phyloP scores from a whole-genome alignment of 306 rosid genomes.

The Coriaria nepalensis region DNA sequence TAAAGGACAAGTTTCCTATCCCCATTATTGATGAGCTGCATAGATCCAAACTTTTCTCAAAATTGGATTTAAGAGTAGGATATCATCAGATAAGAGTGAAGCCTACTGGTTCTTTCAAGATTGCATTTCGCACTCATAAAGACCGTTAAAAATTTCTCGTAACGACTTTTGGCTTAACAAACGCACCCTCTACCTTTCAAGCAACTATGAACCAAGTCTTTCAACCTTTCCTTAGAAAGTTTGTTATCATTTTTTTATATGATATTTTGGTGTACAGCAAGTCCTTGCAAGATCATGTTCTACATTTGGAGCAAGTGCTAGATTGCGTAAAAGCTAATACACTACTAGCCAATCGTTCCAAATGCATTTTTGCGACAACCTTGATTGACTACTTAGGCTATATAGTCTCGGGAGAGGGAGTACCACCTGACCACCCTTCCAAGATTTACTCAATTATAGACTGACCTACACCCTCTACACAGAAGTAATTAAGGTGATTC shows the following conservation, averaged over 20 bases:
- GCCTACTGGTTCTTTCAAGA: background rate
- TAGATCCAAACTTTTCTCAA: background rate
- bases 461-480: too few relatives aligned
- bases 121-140: background rate
- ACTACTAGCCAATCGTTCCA: too few relatives aligned
- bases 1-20: background rate
- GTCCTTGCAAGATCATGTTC: too few relatives aligned
- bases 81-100: constrained; percentile 1
- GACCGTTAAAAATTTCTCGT: constrained; percentile 2
- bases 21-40: background rate
- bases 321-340: too few relatives aligned
- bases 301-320: too few relatives aligned
- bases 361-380: too few relatives aligned
- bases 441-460: too few relatives aligned
- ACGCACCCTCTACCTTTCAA: background rate
- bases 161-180: background rate
- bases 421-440: too few relatives aligned
- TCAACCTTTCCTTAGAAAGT: fast-evolving
- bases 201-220: background rate
- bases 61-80: background rate
- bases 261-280: too few relatives aligned
- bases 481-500: too few relatives aligned
- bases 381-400: too few relatives aligned
- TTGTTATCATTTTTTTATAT: background rate
- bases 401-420: too few relatives aligned